These are phyloP conservation scores for Melampsora americana DNA, from an alignment of 1,284 basidiomycete species.

Conservation along the genomic window DNA sequence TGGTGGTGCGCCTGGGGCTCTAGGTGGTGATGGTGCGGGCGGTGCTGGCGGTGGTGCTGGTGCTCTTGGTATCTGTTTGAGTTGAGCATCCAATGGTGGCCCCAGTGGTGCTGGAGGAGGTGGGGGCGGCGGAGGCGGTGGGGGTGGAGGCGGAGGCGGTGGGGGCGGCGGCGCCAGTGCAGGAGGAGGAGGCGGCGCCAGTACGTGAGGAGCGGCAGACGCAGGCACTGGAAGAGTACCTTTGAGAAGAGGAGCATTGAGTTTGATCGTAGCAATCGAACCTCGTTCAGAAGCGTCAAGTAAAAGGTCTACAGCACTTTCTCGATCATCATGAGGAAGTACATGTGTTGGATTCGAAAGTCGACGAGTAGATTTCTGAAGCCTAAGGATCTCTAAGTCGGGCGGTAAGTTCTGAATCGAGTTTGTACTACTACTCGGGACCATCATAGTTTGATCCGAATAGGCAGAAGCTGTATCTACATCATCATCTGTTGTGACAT, in stretches of 20 bases:
- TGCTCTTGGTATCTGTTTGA: slow-evolving; percentile 52
- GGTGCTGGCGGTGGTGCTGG: slow-evolving; percentile 54
- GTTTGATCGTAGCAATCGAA: slow-evolving; percentile 39
- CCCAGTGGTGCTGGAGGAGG: background rate
- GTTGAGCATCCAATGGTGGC: slow-evolving; percentile 39
- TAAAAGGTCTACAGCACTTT: background rate
- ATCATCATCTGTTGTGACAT: slow-evolving; percentile 21
- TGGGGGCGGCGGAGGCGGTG: slow-evolving; percentile 56
- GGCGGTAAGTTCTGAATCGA: slow-evolving; percentile 35
- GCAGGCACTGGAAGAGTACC: slow-evolving; percentile 14
- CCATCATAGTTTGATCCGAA: background rate
- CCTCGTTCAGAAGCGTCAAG: slow-evolving; percentile 1
- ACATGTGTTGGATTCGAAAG: background rate
- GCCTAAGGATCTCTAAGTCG: slow-evolving; percentile 33
- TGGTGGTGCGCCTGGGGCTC: slow-evolving; percentile 25
- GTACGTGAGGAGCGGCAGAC: slow-evolving; percentile 44
- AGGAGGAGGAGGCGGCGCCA: slow-evolving; percentile 48
- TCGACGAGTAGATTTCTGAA: slow-evolving; percentile 31
- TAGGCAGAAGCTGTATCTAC: background rate
- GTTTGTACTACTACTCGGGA: slow-evolving; percentile 4
- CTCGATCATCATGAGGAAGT: background rate
- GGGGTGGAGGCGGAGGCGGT: slow-evolving; percentile 53
- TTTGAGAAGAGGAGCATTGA: slow-evolving; percentile 41
- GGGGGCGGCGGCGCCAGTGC: slow-evolving; percentile 49
- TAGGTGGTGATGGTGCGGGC: slow-evolving; percentile 48